phyloP scores from a whole-genome alignment of 1,139 yeast species.

The Suhomyces coccinellae region DNA sequence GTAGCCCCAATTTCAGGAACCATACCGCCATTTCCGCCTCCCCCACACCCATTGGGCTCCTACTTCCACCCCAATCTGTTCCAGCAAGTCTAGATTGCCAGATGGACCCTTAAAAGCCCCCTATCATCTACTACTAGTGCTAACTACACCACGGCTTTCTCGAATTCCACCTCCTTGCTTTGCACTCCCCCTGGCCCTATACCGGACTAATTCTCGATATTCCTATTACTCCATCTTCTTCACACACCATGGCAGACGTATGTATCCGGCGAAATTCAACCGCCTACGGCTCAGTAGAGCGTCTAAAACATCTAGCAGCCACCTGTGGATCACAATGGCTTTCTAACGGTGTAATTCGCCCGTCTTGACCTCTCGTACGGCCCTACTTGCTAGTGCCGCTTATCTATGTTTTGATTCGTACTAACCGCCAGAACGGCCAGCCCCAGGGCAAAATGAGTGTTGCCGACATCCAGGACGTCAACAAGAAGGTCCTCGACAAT shows the following conservation, averaged over 20 bases:
- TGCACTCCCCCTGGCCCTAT: conserved; percentile 6
- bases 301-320: background rate
- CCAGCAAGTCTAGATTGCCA: too few species aligned
- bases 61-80: too few species aligned
- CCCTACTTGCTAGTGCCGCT: background rate
- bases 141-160: background rate
- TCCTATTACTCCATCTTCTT: conserved; percentile 3
- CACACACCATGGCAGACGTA: conserved; percentile 9
- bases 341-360: background rate
- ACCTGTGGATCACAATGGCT: background rate
- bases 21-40: too few species aligned
- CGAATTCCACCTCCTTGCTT: conserved; percentile 6
- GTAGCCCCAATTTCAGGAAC: too few species aligned
- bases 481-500: conserved; percentile 22
- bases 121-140: background rate
- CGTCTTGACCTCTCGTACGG: background rate
- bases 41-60: too few species aligned
- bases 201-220: conserved; percentile 6
- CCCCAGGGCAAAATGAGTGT: conserved; percentile 15
- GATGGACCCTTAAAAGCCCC: background rate
- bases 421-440: conserved; percentile 4
- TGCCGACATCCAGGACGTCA: conserved; percentile 35
- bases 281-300: background rate
- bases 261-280: background rate
- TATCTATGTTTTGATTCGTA: background rate